A percentile compares a stretch with the other conserved stretches of the same genome.
phyloP scores from a whole-genome alignment of 352 stramenopile genomes.

The Elongisporangium senticosum region DNA sequence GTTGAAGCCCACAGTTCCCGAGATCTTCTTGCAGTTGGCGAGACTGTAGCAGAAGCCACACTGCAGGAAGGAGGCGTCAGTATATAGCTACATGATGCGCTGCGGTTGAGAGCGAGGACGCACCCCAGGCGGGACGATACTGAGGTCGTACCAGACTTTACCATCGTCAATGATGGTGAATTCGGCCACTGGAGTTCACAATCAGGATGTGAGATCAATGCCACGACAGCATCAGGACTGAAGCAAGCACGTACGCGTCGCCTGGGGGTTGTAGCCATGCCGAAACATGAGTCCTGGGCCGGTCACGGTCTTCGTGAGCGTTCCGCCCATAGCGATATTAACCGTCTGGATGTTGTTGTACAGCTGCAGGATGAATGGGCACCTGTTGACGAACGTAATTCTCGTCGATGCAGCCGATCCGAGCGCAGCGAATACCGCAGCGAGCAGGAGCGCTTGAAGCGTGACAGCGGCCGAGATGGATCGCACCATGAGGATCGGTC shows the following conservation, averaged over 20 bases:
- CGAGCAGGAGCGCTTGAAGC: too few relatives aligned
- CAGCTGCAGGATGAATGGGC: constrained; percentile 23
- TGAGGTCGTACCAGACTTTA: constrained; percentile 52
- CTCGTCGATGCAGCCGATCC: constrained; percentile 5
- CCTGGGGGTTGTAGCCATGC: constrained; percentile 23
- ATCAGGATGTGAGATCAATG: neutral
- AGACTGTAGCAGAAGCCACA: constrained; percentile 25
- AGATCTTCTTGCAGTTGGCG: constrained; percentile 28
- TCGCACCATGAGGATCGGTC: too few relatives aligned
- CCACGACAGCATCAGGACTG: neutral
- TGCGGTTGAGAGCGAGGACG: neutral
- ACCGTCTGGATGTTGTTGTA: constrained; percentile 25
- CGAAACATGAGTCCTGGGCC: constrained; percentile 47
- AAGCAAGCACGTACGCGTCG: constrained; percentile 25
- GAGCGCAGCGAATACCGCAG: too few relatives aligned
- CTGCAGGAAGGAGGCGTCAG: neutral
- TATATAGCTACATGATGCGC: neutral
- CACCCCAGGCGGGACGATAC: constrained; percentile 40
- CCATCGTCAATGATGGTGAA: constrained; percentile 9
- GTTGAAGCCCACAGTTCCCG: constrained; percentile 46
- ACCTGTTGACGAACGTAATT: constrained; percentile 46
- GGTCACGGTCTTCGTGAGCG: constrained; percentile 10
- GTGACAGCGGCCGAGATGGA: too few relatives aligned
- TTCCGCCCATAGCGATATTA: constrained; percentile 15
- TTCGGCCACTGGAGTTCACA: constrained; percentile 23